phyloP scores from a whole-genome alignment of 768 basidiomycete genomes.

The Tylopilus subfusipes region DNA sequence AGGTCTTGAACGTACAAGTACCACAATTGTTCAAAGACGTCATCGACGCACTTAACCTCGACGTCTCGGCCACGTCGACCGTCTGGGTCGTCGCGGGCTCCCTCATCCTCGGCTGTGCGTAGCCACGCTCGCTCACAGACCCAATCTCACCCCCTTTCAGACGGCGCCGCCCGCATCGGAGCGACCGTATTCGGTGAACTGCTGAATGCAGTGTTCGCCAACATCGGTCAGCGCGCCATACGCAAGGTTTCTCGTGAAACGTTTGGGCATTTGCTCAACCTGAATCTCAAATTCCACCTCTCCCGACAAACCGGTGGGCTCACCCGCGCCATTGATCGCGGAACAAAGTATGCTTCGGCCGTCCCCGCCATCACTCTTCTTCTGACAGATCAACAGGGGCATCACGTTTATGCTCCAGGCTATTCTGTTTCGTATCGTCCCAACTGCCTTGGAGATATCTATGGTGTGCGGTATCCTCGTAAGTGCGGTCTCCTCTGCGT shows the following conservation, averaged over 20 bases:
- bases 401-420: constrained; percentile 94
- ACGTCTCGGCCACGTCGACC: constrained; percentile 67
- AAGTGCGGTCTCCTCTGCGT: constrained; percentile 23
- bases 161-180: constrained; percentile 86
- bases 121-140: neutral
- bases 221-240: constrained; percentile 91
- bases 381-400: constrained; percentile 51
- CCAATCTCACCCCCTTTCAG: constrained; percentile 38
- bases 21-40: constrained; percentile 92
- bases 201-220: constrained; percentile 93
- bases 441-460: constrained; percentile 92
- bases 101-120: constrained; percentile 86
- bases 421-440: constrained; percentile 90
- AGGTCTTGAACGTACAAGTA: constrained; percentile 98
- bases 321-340: constrained; percentile 94
- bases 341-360: constrained; percentile 72
- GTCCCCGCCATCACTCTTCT: neutral
- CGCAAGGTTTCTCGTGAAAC: constrained; percentile 95
- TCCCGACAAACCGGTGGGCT: constrained; percentile 93
- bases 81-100: constrained; percentile 93
- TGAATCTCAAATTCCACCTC: constrained; percentile 91
- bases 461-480: constrained; percentile 98
- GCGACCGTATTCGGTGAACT: constrained; percentile 89
- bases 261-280: constrained; percentile 86
- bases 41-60: constrained; percentile 85